Evolutionary conservation across 805 yeast genomes (phyloP).

Genomic region (Saccharomycopsis javanensis): DNA sequence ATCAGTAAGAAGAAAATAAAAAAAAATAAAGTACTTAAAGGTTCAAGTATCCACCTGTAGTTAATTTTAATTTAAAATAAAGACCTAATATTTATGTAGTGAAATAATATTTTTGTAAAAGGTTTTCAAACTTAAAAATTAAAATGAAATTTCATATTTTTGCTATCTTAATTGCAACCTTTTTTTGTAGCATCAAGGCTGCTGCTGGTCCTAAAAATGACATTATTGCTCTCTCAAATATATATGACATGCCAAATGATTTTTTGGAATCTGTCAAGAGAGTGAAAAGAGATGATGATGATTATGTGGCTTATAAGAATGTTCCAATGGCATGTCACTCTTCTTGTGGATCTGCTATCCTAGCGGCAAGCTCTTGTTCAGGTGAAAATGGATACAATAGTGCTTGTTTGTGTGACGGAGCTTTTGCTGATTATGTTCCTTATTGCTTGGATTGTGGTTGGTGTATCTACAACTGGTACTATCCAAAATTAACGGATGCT

Average conservation of each 20-base stretch:
- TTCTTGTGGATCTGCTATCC: conserved; percentile 27
- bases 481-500: conserved; percentile 24
- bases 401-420: conserved; percentile 23
- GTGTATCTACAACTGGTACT: conserved; percentile 30
- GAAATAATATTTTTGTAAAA: too few relatives aligned
- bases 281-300: conserved; percentile 10
- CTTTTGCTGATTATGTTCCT: conserved; percentile 21
- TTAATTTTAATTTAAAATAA: too few relatives aligned
- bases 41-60: too few relatives aligned
- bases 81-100: too few relatives aligned
- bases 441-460: conserved; percentile 32
- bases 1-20: too few relatives aligned
- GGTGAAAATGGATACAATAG: conserved; percentile 21
- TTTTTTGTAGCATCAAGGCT: conserved; percentile 4
- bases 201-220: conserved; percentile 11
- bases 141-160: neutral
- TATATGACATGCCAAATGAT: conserved; percentile 4
- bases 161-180: conserved; percentile 3
- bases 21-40: too few relatives aligned
- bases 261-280: conserved; percentile 11
- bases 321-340: conserved; percentile 29
- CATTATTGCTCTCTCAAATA: conserved; percentile 1
- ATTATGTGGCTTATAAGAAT: neutral
- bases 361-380: conserved; percentile 27
- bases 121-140: too few relatives aligned